phyloP scores from a whole-genome alignment of 73 alveolate species.

The Tetrahymena elliotti region DNA sequence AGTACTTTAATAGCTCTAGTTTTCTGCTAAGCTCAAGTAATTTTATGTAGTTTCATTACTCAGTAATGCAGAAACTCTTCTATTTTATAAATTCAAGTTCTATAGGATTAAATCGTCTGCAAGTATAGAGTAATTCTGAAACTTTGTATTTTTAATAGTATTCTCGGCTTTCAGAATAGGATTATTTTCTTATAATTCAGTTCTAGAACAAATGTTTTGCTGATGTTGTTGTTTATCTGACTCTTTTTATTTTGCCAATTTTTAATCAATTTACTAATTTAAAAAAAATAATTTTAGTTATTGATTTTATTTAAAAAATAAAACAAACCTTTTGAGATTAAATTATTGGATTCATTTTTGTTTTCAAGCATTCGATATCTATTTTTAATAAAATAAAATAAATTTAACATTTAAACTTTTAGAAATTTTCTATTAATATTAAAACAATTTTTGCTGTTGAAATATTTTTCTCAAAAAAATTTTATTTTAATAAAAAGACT shows the following conservation, averaged over 20 bases:
- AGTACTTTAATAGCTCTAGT: not conserved
- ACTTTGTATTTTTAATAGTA: not conserved
- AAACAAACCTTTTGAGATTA: not conserved
- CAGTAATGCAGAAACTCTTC: not conserved
- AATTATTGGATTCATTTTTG: not conserved
- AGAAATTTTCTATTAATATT: too few relatives aligned
- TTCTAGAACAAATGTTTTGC: not conserved
- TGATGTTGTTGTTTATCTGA: not conserved
- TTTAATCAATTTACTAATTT: not conserved
- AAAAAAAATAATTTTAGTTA: too few relatives aligned
- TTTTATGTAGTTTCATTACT: not conserved
- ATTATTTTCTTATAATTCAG: not conserved
- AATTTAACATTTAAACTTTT: too few relatives aligned
- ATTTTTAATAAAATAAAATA: too few relatives aligned
- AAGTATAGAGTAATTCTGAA: not conserved
- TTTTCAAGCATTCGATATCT: not conserved
- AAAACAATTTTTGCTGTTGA: too few relatives aligned
- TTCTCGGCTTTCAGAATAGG: not conserved
- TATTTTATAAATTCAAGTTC: not conserved
- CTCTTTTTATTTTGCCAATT: not conserved
- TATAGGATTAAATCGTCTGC: not conserved
- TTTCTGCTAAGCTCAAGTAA: not conserved
- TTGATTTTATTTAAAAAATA: not conserved
- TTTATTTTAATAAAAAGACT: too few relatives aligned
- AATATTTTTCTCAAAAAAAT: too few relatives aligned